A percentile compares a stretch with the other conserved stretches of the same genome.
Evolutionary conservation across 805 yeast genomes (phyloP).

Genomic region (Blastobotrys peoriensis): DNA sequence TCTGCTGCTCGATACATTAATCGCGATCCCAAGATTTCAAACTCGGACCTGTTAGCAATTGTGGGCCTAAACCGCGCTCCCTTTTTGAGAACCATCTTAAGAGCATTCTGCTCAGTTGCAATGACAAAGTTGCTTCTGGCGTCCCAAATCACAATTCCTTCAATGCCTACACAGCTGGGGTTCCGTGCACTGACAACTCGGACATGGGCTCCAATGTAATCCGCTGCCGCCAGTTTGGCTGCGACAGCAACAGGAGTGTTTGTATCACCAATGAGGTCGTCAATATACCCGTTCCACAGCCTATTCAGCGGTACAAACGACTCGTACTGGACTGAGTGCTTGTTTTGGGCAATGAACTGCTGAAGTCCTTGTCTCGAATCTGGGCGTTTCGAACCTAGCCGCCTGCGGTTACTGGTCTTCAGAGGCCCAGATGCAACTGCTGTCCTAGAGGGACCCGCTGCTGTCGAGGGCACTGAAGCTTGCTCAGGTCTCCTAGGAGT

Average conservation of each 20-base stretch:
- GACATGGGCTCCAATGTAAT: constrained; percentile 69
- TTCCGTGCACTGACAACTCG: constrained; percentile 55
- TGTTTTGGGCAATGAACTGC: constrained; percentile 22
- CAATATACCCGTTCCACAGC: constrained; percentile 72
- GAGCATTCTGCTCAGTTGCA: constrained; percentile 52
- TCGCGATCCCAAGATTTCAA: constrained; percentile 73
- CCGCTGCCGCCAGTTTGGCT: constrained; percentile 59
- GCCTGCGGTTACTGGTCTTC: no score
- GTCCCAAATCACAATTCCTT: constrained; percentile 82
- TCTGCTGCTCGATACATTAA: constrained; percentile 71
- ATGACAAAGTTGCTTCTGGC: constrained; percentile 66
- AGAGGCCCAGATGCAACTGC: no score
- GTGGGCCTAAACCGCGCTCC: constrained; percentile 58
- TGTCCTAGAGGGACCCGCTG: no score
- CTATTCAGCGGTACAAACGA: constrained; percentile 49
- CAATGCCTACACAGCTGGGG: constrained; percentile 49
- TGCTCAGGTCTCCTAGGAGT: constrained; percentile 6
- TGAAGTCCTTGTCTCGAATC: constrained; percentile 24
- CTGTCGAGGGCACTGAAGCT: no score
- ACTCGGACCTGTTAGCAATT: constrained; percentile 40
- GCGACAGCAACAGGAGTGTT: constrained; percentile 11
- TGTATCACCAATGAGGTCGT: constrained; percentile 38
- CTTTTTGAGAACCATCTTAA: constrained; percentile 60
- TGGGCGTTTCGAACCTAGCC: no score
- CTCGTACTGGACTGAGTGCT: constrained; percentile 31